Percentiles rank a stretch among this genome's conserved stretches.
Conservation (phyloP, 768 basidiomycete genomes). For the Rhodosporidiobolus odoratus region DNA sequence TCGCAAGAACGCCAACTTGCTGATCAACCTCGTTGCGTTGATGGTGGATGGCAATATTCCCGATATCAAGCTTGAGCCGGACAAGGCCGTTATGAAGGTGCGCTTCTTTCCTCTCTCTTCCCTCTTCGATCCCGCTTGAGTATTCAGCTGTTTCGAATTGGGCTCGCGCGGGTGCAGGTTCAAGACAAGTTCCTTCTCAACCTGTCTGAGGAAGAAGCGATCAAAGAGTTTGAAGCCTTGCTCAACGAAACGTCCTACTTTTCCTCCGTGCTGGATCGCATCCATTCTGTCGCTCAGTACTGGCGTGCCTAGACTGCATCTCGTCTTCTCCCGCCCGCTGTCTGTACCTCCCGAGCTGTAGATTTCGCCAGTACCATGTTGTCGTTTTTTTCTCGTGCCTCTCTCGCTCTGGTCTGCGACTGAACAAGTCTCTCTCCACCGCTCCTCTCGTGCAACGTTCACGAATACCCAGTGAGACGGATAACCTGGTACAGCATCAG, state of each 20-base stretch:
- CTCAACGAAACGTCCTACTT: conserved; percentile 93
- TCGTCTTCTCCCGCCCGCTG: neutral
- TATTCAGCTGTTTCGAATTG: conserved; percentile 51
- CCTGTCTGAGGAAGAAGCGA: conserved; percentile 81
- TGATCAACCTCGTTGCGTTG: conserved; percentile 87
- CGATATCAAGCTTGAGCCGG: conserved; percentile 73
- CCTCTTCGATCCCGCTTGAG: neutral
- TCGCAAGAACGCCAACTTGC: conserved; percentile 93
- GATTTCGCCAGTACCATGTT: neutral
- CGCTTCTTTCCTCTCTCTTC: conserved; percentile 1
- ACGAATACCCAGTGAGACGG: neutral
- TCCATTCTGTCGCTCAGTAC: conserved; percentile 59
- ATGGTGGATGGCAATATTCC: conserved; percentile 98
- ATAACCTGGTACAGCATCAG: neutral
- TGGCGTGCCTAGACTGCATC: conserved; percentile 2
- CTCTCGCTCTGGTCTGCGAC: too few species aligned
- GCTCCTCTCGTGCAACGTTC: too few species aligned
- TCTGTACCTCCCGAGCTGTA: neutral
- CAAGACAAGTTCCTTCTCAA: conserved; percentile 95
- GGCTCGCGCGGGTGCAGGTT: conserved; percentile 65
- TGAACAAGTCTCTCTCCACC: too few species aligned
- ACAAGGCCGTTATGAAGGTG: conserved; percentile 53
- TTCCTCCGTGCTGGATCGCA: conserved; percentile 84
- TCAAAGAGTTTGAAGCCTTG: conserved; percentile 89
- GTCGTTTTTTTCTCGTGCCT: neutral